A percentile compares a stretch with the other conserved stretches of the same genome.
phyloP scores from a whole-genome alignment of 2,329 filamentous ascomycete genomes.

The Lecanicillium sp. region DNA sequence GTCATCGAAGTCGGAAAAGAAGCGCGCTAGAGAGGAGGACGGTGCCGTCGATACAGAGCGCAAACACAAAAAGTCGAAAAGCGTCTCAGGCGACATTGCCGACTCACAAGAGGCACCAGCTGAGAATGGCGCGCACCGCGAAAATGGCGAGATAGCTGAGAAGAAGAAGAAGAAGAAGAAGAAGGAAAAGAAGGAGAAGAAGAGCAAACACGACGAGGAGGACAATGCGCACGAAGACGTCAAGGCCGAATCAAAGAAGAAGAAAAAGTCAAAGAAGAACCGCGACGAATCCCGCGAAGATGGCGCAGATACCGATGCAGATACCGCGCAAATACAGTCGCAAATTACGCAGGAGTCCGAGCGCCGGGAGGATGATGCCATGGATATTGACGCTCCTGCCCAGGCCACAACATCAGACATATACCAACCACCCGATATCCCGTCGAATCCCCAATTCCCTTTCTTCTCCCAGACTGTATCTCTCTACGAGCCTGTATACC shows the following conservation, averaged over 20 bases:
- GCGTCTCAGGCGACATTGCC: slow-evolving; percentile 24
- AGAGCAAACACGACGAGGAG: slow-evolving; percentile 8
- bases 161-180: slow-evolving; percentile 24
- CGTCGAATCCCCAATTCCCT: slow-evolving; percentile 46
- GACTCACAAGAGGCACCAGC: slow-evolving; percentile 2
- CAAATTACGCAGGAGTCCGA: slow-evolving; percentile 2
- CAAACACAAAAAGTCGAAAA: slow-evolving; percentile 43
- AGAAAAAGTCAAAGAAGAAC: slow-evolving; percentile 21
- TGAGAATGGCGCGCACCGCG: slow-evolving; percentile 10
- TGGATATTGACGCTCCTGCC: slow-evolving; percentile 29
- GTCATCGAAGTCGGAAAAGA: slow-evolving; percentile 29
- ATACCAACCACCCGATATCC: slow-evolving; percentile 29
- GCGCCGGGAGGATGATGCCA: slow-evolving; percentile 21
- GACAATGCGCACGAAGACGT: neutral
- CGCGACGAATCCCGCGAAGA: slow-evolving; percentile 15
- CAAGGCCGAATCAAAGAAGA: slow-evolving; percentile 6
- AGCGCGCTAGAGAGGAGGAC: slow-evolving; percentile 37
- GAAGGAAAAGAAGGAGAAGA: slow-evolving; percentile 19
- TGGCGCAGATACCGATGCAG: slow-evolving; percentile 16
- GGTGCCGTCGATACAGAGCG: slow-evolving; percentile 28
- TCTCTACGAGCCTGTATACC: slow-evolving; percentile 68
- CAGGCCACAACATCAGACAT: slow-evolving; percentile 22
- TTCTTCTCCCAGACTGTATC: slow-evolving; percentile 75
- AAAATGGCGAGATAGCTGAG: slow-evolving; percentile 22
- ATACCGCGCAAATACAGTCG: slow-evolving; percentile 8